Percentiles rank a stretch among this genome's conserved stretches.
phyloP scores from a whole-genome alignment of 768 basidiomycete genomes.

The Tricholoma sp. region DNA sequence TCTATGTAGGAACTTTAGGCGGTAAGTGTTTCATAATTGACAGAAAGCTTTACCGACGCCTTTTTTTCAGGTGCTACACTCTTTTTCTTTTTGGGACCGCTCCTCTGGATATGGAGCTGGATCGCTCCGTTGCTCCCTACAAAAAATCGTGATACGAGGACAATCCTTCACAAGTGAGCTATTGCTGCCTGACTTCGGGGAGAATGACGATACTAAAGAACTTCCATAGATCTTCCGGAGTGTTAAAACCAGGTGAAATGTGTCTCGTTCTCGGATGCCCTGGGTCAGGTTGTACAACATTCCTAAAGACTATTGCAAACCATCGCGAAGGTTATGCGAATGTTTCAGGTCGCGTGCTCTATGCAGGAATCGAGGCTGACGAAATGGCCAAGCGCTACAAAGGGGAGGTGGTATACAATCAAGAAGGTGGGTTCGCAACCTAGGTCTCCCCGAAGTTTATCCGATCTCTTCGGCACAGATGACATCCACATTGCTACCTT shows the following conservation, averaged over 20 bases:
- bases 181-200: background rate
- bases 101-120: conserved; percentile 42
- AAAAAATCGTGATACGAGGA: conserved; percentile 34
- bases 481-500: conserved; percentile 82
- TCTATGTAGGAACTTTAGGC: conserved; percentile 57
- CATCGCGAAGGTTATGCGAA: conserved; percentile 58
- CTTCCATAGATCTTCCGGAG: conserved; percentile 51
- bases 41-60: background rate
- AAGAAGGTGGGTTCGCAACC: conserved; percentile 45
- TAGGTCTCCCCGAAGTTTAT: background rate
- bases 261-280: conserved; percentile 81
- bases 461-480: conserved; percentile 34
- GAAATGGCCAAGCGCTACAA: conserved; percentile 76
- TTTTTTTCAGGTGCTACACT: conserved; percentile 41
- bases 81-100: conserved; percentile 47
- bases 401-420: conserved; percentile 78
- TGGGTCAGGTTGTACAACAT: conserved; percentile 81
- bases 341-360: conserved; percentile 70
- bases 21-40: conserved; percentile 30
- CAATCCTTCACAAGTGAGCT: conserved; percentile 55
- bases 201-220: background rate
- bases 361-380: conserved; percentile 71
- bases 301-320: conserved; percentile 82
- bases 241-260: conserved; percentile 81
- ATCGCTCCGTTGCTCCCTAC: conserved; percentile 36